Evolutionary conservation across 805 yeast species (phyloP), one percentile per base, ranked within the genome.

Genomic region (Lipomyces japonicus): DNA sequence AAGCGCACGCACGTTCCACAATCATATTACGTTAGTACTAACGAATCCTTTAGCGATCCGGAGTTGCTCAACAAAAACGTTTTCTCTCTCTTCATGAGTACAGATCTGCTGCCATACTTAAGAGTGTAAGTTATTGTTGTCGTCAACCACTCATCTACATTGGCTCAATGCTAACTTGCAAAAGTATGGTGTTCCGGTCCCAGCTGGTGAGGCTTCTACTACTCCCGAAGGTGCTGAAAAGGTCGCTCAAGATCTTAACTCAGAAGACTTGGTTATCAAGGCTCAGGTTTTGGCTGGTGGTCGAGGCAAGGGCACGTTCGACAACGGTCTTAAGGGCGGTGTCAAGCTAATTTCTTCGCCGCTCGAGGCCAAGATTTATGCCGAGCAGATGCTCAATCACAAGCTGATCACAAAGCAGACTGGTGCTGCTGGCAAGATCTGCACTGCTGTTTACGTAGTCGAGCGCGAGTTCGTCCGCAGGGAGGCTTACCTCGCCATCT

Each of bases 211-310:
- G 59, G 93, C 96, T 55, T 95, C 97, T 59, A 78, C 82, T 63
- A 85, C 96, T 44, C 82, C 96, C 43, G 84, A 85, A 65, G 95
- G 84, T 58, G 97, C 97, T 38, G 86, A 69, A 69, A 76, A 82
- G 52, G 81, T 83, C 46, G 97, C 97, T 61, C 78, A 82, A 72
- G 72, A 75, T 50, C 77, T 93, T 66, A 64, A 65, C 62, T 77
- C 86, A 60, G 81, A 82, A 65, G 95, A 86, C 64, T 75, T 93
- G 71, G 99, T 93, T 58, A 78, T 93, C 71, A 93, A 93, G 77
- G 98, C 98, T 55, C 99, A 93, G 75, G 97, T 96, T 42, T 79
- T 93, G 66, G 90, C 99, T 52, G 99, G 99, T 74, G 99, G 99
- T 68, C 84, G 99, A 74, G 99, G 99, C 74, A 93, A 93, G 73